phyloP scores from a whole-genome alignment of 2,329 filamentous ascomycete genomes.

The Hortaea sp. region DNA sequence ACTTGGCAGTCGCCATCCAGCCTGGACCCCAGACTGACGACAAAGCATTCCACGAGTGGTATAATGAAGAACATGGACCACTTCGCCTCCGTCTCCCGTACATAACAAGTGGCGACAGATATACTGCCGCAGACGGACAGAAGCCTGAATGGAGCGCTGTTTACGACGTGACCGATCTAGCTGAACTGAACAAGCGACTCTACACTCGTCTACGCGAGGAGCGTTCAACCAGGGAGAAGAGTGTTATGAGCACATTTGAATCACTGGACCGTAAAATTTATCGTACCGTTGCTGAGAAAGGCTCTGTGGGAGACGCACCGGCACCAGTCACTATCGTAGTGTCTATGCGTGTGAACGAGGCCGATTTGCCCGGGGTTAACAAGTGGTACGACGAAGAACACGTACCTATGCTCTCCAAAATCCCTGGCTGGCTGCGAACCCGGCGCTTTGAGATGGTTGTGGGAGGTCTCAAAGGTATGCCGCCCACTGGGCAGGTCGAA shows the following conservation, averaged over 20 bases:
- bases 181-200: constrained; percentile 56
- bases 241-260: constrained; percentile 51
- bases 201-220: constrained; percentile 60
- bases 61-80: constrained; percentile 87
- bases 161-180: constrained; percentile 73
- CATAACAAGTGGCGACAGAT: constrained; percentile 69
- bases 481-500: constrained; percentile 40
- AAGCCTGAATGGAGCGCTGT: constrained; percentile 64
- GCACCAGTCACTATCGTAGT: constrained; percentile 18
- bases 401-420: constrained; percentile 57
- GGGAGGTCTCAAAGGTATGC: constrained; percentile 41
- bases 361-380: constrained; percentile 50
- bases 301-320: constrained; percentile 9
- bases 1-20: constrained; percentile 62
- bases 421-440: constrained; percentile 70
- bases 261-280: constrained; percentile 62
- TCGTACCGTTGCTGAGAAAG: constrained; percentile 48
- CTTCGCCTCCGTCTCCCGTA: constrained; percentile 65
- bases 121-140: constrained; percentile 54
- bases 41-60: constrained; percentile 79
- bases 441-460: constrained; percentile 59
- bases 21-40: constrained; percentile 55
- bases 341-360: constrained; percentile 30
- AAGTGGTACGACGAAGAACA: constrained; percentile 72
- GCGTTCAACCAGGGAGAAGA: constrained; percentile 31